Evolutionary conservation across 1,139 yeast genomes (phyloP), one percentile per base, ranked within the genome.

Genomic region (Insectozyma bohioensis): DNA sequence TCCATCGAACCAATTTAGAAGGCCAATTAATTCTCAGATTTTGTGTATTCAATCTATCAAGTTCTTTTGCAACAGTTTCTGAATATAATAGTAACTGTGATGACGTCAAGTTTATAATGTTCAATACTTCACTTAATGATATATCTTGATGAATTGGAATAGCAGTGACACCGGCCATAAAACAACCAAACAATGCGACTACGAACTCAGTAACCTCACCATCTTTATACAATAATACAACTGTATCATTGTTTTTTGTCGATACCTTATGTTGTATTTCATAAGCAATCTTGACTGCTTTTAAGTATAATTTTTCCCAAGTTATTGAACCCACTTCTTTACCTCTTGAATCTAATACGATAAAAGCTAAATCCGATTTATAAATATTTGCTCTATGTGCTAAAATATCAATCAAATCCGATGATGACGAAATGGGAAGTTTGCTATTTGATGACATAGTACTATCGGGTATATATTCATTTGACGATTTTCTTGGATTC

Each of bases 161-260:
- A 0, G 97, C 97, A 1, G 94, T 90, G 24, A 87, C 85, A 1
- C 95, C 96, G 0, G 97, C 95, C 43, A 92, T 66, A 48, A 92
- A 87, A 53, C 97, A 90, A 3, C 97, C 98, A 52, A 87, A 74
- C 12, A 94, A 58, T 0, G 97, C 95, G 1, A 85, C 77, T 0
- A 85, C 77, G 53, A 90, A 90, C 46, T 92, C 97, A 12, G 85
- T 72, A 1, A 87, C 80, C 55, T 94, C 98, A 20, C 75, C 75
- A 41, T 84, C 88, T 46, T 86, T 87, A 52, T 88, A 94, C 46
- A 94, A 72, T 24, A 94, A 63, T 15, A 87, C 78, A 1, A 92
- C 95, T 15, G 95, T 73, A 51, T 88, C 97, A 45, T 85, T 87
- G 24, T 85, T 78, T 49, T 81, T 84, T 28, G 87, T 60, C 0